Evolutionary conservation across 2,329 filamentous ascomycete genomes (phyloP), one percentile per base, ranked within the genome.

Genomic region (Diplodia seriata): DNA sequence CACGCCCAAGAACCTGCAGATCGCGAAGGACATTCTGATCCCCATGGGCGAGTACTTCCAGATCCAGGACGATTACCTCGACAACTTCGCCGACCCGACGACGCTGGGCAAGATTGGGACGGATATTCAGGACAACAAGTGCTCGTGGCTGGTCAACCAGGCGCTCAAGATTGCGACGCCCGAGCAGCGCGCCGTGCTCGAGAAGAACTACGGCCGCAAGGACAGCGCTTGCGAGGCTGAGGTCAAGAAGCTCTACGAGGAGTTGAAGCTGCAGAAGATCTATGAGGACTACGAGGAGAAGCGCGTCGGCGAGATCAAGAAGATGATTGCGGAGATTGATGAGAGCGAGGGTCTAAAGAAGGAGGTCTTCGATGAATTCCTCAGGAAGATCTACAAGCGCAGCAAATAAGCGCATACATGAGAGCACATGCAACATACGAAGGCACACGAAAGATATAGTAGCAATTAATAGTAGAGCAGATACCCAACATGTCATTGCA

Each of bases 121-220:
- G 69, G 95, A 99, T 77, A 99, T 99, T 81, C 90, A 94, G 86
- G 95, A 99, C 84, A 99, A 99, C 88, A 99, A 99, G 87, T 99
- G 95, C 86, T 96, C 92, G 51, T 99, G 95, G 95, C 85, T 99
- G 69, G 87, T 99, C 81, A 99, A 99, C 86, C 90, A 97, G 82
- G 95, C 95, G 56, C 85, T 99, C 69, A 86, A 89, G 79, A 86
- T 90, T 70, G 91, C 88, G 71, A 94, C 87, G 2, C 89, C 92
- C 1, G 93, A 94, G 79, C 95, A 99, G 86, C 89, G 93, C 77
- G 86, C 91, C 81, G 81, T 96, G 49, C 89, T 99, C 63, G 93
- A 97, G 77, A 88, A 92, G 68, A 94, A 97, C 84, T 99, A 99
- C 80, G 95, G 95, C 73, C 89, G 89, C 78, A 99, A 98, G 86